A percentile compares a stretch with the other conserved stretches of the same genome.
Conservation (phyloP, 805 yeast genomes). For the Tetrapisispora fleetii region DNA sequence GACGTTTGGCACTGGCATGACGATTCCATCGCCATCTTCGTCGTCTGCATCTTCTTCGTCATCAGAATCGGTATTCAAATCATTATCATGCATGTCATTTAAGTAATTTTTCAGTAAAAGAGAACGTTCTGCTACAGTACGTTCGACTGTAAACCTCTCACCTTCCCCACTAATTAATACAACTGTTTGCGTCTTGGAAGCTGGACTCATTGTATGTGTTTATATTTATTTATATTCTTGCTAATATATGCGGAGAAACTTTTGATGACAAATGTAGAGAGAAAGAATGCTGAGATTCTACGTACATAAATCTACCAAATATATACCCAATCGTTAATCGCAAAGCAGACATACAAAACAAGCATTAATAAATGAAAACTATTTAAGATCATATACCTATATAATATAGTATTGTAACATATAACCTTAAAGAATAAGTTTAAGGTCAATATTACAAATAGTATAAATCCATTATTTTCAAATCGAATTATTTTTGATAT, state of each 20-base stretch:
- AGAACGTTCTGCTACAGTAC: conserved; percentile 79
- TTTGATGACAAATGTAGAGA: background rate
- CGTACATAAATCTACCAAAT: no score
- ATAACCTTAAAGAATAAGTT: no score
- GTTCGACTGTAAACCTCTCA: conserved; percentile 66
- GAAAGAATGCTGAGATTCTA: no score
- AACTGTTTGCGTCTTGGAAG: conserved; percentile 23
- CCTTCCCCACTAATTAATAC: conserved; percentile 70
- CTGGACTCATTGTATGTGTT: background rate
- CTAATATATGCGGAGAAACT: background rate
- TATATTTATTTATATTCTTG: background rate
- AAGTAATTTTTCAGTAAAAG: conserved; percentile 78
- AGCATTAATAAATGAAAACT: no score
- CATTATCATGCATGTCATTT: conserved; percentile 51
- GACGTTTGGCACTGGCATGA: conserved; percentile 85
- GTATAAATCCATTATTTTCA: no score
- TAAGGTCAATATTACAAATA: no score
- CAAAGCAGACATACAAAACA: no score
- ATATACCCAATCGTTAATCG: no score
- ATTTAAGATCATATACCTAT: no score
- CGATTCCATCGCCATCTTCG: conserved; percentile 55
- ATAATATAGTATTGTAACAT: no score
- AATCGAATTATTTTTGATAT: no score
- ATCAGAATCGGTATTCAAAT: conserved; percentile 48
- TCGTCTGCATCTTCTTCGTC: conserved; percentile 31